A percentile compares a stretch with the other conserved stretches of the same genome.
These are phyloP conservation scores for Xylariaceae sp. DNA, from an alignment of 2,329 filamentous ascomycete species.

Conservation along the genomic window DNA sequence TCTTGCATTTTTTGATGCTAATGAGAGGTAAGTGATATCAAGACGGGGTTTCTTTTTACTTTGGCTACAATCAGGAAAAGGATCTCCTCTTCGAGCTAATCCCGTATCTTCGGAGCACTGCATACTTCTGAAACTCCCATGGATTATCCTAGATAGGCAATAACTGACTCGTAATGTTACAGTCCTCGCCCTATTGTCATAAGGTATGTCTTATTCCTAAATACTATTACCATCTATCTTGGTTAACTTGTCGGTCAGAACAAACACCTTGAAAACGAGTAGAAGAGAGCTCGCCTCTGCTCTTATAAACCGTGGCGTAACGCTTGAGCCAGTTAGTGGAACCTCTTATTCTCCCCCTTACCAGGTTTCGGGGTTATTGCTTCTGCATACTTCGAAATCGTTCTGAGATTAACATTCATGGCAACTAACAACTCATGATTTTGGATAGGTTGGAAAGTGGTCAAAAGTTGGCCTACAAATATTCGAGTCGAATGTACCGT, in stretches of 20 bases:
- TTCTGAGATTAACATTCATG: neutral
- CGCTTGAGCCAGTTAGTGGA: slow-evolving; percentile 75
- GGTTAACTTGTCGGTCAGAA: slow-evolving; percentile 53
- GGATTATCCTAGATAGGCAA: neutral
- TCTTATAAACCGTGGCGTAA: slow-evolving; percentile 68
- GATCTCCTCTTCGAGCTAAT: too few relatives aligned
- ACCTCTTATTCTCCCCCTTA: neutral
- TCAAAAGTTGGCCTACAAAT: slow-evolving; percentile 94
- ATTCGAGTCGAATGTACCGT: slow-evolving; percentile 75
- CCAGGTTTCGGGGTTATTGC: neutral
- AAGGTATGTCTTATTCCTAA: slow-evolving; percentile 40
- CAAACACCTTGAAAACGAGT: slow-evolving; percentile 86
- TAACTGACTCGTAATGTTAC: slow-evolving; percentile 9
- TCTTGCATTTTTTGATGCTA: slow-evolving; percentile 98
- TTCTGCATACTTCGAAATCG: neutral
- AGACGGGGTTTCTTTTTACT: neutral
- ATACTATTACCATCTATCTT: neutral
- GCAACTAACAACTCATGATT: neutral
- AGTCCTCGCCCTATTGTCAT: slow-evolving; percentile 87
- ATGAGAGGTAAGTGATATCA: slow-evolving; percentile 69
- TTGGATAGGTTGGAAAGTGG: slow-evolving; percentile 79
- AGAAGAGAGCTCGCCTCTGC: slow-evolving; percentile 75
- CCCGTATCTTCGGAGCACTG: too few relatives aligned
- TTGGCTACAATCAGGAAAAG: neutral
- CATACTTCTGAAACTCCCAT: too few relatives aligned